Conservation (phyloP, 306 rosid species). For the Senna siamea region DNA sequence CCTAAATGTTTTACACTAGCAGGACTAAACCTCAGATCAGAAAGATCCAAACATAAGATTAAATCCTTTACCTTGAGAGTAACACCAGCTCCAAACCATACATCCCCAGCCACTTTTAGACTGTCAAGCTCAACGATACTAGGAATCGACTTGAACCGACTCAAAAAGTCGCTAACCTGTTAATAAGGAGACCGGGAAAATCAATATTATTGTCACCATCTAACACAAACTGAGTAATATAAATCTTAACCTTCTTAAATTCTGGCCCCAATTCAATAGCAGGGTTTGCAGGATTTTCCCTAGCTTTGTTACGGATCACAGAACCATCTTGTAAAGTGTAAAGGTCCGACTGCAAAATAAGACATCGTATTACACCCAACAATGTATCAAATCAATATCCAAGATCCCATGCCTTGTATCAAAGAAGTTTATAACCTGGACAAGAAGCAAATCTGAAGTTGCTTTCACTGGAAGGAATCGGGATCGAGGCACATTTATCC, state of each 20-base stretch:
- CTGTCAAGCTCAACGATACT: conserved; percentile 87
- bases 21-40: background rate
- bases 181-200: conserved; percentile 21
- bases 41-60: conserved; percentile 11
- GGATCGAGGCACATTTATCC: conserved; percentile 91
- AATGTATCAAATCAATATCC: conserved; percentile 1
- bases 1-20: background rate
- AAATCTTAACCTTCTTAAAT: conserved; percentile 75
- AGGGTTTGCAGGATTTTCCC: conserved; percentile 86
- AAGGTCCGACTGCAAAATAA: conserved; percentile 80
- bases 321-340: conserved; percentile 80
- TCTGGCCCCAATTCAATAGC: conserved; percentile 94
- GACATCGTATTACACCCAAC: conserved; percentile 24
- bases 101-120: conserved; percentile 88
- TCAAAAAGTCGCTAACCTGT: conserved; percentile 84
- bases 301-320: conserved; percentile 67
- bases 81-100: conserved; percentile 82
- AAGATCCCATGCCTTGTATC: conserved; percentile 25
- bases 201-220: conserved; percentile 35
- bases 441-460: conserved; percentile 98
- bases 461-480: conserved; percentile 98
- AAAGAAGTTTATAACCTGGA: conserved; percentile 65
- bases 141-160: conserved; percentile 91
- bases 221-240: conserved; percentile 22
- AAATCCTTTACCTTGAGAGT: conserved; percentile 73